Conservation (phyloP, 1,284 basidiomycete species). For the Trametes pubescens region DNA sequence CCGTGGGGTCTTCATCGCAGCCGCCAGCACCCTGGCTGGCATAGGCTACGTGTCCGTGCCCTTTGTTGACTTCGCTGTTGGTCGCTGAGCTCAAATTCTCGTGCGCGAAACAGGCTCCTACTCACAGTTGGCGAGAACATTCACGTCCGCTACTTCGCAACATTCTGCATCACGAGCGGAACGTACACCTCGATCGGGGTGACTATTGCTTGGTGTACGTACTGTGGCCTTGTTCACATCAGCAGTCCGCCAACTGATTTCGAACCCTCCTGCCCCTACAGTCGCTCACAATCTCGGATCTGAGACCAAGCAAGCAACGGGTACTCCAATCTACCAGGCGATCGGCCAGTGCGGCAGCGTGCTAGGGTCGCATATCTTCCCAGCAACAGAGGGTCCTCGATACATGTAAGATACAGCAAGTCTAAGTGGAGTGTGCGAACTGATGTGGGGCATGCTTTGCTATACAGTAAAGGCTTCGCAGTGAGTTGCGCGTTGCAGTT, state of each 20-base stretch:
- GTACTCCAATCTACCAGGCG: conserved; percentile 77
- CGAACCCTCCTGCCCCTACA: conserved; percentile 36
- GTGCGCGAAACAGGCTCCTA: conserved; percentile 51
- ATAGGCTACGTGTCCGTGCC: conserved; percentile 70
- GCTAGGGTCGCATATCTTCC: conserved; percentile 76
- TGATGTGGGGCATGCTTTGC: neutral
- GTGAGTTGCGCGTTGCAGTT: conserved; percentile 67
- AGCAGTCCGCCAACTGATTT: neutral
- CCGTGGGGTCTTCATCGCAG: conserved; percentile 68
- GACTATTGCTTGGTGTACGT: conserved; percentile 77
- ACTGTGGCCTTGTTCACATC: neutral
- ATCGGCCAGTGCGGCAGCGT: conserved; percentile 80
- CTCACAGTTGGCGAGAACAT: conserved; percentile 53
- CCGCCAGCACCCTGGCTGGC: conserved; percentile 58
- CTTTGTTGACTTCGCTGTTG: neutral
- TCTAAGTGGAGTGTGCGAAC: neutral
- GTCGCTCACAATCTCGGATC: conserved; percentile 80
- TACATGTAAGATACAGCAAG: conserved; percentile 58
- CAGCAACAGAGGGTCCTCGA: conserved; percentile 64
- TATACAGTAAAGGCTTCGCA: conserved; percentile 67
- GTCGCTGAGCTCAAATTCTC: neutral
- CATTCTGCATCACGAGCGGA: conserved; percentile 73
- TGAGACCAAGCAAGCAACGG: conserved; percentile 79
- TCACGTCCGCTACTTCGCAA: conserved; percentile 70
- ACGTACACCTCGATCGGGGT: conserved; percentile 75